Evolutionary conservation across 2,329 filamentous ascomycete species (phyloP).

Genomic region (Cadophora sp.): DNA sequence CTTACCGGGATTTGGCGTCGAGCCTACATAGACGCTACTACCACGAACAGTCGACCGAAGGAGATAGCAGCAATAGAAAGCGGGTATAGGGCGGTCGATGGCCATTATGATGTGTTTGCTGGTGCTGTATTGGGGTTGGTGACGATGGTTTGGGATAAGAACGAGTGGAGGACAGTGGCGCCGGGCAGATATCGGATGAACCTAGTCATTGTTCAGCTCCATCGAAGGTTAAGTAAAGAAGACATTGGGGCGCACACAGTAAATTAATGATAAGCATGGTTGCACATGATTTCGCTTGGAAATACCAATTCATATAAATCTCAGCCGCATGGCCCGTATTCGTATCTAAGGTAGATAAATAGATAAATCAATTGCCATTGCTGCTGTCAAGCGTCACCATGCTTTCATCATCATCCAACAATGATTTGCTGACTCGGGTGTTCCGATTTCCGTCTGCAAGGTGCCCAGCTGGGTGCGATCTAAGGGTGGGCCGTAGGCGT

Average conservation of each 20-base stretch:
- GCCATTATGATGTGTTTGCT: conserved; percentile 34
- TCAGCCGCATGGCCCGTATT: background rate
- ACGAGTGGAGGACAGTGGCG: background rate
- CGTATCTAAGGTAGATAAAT: background rate
- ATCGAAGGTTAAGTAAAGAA: no score
- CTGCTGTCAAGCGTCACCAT: background rate
- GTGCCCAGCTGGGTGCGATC: background rate
- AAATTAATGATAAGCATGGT: background rate
- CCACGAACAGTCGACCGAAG: conserved; percentile 81
- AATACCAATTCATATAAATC: background rate
- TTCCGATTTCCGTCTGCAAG: conserved; percentile 1
- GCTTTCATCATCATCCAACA: background rate
- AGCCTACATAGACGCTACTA: conserved; percentile 82
- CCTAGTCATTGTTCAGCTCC: background rate
- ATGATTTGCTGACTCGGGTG: conserved; percentile 11
- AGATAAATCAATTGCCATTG: background rate
- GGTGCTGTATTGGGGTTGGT: background rate
- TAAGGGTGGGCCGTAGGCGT: no score
- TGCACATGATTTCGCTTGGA: background rate
- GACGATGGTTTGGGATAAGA: background rate
- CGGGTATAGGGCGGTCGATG: conserved; percentile 67
- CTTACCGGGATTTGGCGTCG: conserved; percentile 78
- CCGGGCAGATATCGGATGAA: conserved; percentile 3
- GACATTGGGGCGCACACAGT: background rate
- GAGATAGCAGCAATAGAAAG: conserved; percentile 93